Percentiles rank a stretch among this genome's conserved stretches.
phyloP scores from a whole-genome alignment of 1,139 yeast genomes.

The Pichia inconspicua region DNA sequence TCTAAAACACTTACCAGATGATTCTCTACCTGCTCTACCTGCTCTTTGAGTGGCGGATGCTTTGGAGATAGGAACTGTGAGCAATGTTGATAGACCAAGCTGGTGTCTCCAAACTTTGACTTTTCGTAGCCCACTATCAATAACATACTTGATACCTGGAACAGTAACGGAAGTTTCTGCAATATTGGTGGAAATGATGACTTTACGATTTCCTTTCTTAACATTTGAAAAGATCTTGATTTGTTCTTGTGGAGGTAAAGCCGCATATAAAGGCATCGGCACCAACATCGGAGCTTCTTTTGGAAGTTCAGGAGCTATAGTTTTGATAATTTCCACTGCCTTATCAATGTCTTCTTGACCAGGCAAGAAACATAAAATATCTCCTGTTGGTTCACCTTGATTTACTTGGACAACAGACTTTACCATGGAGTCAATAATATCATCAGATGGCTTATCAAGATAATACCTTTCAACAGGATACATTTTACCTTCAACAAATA shows the following conservation, averaged over 20 bases:
- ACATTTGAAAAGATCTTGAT: constrained; percentile 63
- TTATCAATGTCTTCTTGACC: constrained; percentile 98
- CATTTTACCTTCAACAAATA: constrained; percentile 85
- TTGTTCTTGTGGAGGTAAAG: constrained; percentile 80
- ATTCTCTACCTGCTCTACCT: constrained; percentile 99
- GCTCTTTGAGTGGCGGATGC: constrained; percentile 94
- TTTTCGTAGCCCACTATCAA: constrained; percentile 87
- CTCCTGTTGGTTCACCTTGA: constrained; percentile 75
- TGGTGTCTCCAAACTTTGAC: constrained; percentile 93
- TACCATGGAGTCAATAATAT: constrained; percentile 72
- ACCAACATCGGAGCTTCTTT: constrained; percentile 68
- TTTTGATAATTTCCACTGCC: constrained; percentile 55
- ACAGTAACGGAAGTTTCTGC: constrained; percentile 97
- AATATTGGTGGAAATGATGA: constrained; percentile 85
- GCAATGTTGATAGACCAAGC: constrained; percentile 79
- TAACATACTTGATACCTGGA: constrained; percentile 88
- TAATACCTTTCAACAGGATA: constrained; percentile 73
- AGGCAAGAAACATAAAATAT: constrained; percentile 79
- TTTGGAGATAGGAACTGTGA: constrained; percentile 87
- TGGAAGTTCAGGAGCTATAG: constrained; percentile 59
- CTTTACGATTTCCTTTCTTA: constrained; percentile 59
- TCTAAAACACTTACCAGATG: constrained; percentile 82
- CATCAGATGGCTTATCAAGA: constrained; percentile 56
- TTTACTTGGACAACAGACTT: constrained; percentile 74
- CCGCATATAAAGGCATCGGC: constrained; percentile 85